Base-by-base conservation (phyloP, 2,329 filamentous ascomycete species). In the Fusarium nanum region DNA sequence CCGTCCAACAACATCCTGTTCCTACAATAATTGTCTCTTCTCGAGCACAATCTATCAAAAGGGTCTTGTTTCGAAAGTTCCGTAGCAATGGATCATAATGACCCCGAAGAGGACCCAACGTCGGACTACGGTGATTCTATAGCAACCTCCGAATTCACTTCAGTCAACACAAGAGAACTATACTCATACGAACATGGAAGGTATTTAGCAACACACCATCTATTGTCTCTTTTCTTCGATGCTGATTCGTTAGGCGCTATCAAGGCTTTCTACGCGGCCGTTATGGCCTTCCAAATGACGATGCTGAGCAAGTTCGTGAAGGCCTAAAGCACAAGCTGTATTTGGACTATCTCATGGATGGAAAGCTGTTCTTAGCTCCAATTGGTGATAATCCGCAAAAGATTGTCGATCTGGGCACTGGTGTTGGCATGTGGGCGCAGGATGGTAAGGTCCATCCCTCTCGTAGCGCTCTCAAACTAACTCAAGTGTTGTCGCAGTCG, bases 351-450 rank as follows among this genome's bases (percentile, higher is more conserved):
- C 72, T 86, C 12, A 75, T 85, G 9, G 75, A 79, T 13, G 83
- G 81, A 37, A 78, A 79, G 27, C 75, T 84, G 13, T 82, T 80
- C 58, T 60, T 83, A 1, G 79, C 84, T 3, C 84, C 84, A 8
- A 80, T 87, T 20, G 81, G 80, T 22, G 73, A 79, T 25, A 75
- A 78, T 23, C 83, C 83, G 4, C 84, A 86, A 49, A 85, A 83
- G 67, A 84, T 87, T 60, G 76, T 86, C 37, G 84, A 86, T 62
- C 72, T 86, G 18, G 85, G 84, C 27, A 86, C 84, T 7, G 85
- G 84, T 8, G 83, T 82, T 32, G 83, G 83, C 28, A 81, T 87
- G 44, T 90, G 88, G 88, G 87, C 87, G 4, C 83, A 88, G 56
- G 83, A 85, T 70, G 78, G 83, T 85, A 71, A 40, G 79, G 77